Base-by-base conservation (phyloP, 2,329 filamentous ascomycete species). In the Lecanicillium sp. region DNA sequence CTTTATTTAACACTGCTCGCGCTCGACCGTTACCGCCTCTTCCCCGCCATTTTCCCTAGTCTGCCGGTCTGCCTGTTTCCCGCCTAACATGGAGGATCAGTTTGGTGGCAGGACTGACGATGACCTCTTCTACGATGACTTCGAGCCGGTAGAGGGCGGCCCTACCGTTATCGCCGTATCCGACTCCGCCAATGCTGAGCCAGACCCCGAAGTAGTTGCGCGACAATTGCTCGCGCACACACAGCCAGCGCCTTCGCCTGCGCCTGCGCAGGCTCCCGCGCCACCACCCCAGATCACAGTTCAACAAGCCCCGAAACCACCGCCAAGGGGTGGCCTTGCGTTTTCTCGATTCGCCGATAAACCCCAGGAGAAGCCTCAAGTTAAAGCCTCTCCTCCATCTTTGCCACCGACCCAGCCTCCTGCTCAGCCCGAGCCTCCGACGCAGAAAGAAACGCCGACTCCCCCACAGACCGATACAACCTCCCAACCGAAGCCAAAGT, bases 101-200 rank as follows among this genome's bases (percentile, higher is more conserved):
- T 79, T 78, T 47, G 68, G 70, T 43, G 74, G 74, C 34, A 66
- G 75, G 15, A 79, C 75, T 33, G 75, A 79, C 50, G 76, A 79
- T 48, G 75, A 78, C 51, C 65, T 79, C 43, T 79, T 79, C 52
- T 70, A 71, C 44, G 76, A 79, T 47, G 75, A 79, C 49, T 77
- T 79, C 42, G 75, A 79, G 54, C 74, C 73, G 7, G 65, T 77
- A 36, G 57, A 65, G 29, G 56, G 56, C 46, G 53, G 59, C 33
- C 42, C 56, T 5, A 47, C 61, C 17, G 45, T 57, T 17, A 19
- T 37, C 4, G 20, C 31, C 3, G 22, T 25, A 43, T 50, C n/a
- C 36, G 50, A 30, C 29, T 38, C 17, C 9, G 40, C 41, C n/a
- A 30, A 39, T 13, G 41, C 51, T 18, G 42, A 36, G 20, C 36